Base-by-base conservation (phyloP, 2,329 filamentous ascomycete genomes). In the Aureobasidium sp. region DNA sequence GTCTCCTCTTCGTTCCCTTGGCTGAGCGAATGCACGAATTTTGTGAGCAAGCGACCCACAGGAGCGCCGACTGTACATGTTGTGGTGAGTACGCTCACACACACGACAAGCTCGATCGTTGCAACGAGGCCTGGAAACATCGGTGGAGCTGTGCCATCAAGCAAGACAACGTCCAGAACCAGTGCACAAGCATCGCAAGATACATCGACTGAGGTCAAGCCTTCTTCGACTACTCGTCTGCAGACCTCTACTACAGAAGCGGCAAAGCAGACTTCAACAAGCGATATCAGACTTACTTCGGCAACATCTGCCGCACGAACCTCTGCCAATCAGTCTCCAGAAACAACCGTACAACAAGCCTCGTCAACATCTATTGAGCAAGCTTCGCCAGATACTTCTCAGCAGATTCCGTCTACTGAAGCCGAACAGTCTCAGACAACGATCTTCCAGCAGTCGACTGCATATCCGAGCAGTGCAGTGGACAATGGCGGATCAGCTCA, bases 11-110 rank as follows among this genome's bases (percentile, higher is more conserved):
- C 13, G 1, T 48, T 32, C n/a, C 55, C 55, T 1, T 47, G 32
- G 32, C 7, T 59, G 29, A n/a, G 15, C 5, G 43, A 48, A 24
- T 59, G 55, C 26, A 59, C 43, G 5, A 27, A 29, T 7, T 59
- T 13, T 29, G 41, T 32, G 6, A 4, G 29, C 5, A 47, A 34
- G 20, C 29, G 17, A 4, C 41, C 44, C 4, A 59, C 55, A 15
- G 55, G 55, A n/a, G 55, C 55, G 27, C 55, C 55, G 26, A 59
- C 55, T 29, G 55, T 59, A 8, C 55, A 59, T 48, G 15, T 59
- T 20, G 55, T 59, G 15, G 55, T 48, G 5, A 46, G 41, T 7
- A 59, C 55, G 2, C 24, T 59, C 8, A 59, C 55, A 1, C 55
- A 59, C 9, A 36, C 26, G 20, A 59, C 55, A 12, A 48, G 24